These are phyloP conservation scores for Fusarium sp. DNA, from an alignment of 2,329 filamentous ascomycete species.

Conservation along the genomic window DNA sequence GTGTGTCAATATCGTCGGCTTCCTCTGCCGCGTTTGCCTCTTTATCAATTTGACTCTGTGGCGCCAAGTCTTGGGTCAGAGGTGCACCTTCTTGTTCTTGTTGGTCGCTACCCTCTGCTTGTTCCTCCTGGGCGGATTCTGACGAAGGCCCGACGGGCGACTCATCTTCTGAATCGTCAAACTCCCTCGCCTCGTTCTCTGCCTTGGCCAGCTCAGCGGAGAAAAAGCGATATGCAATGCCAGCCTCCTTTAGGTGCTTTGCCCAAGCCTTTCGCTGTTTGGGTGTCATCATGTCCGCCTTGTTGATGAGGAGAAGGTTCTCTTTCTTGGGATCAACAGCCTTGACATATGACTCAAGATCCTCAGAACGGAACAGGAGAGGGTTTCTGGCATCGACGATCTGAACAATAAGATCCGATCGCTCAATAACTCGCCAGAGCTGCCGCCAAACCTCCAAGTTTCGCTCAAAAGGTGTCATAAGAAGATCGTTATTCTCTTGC, in stretches of 20 bases:
- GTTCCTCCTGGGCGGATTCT: constrained; percentile 44
- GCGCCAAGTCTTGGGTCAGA: constrained; percentile 50
- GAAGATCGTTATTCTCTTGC: constrained; percentile 90
- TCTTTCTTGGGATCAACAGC: constrained; percentile 89
- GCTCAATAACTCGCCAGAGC: constrained; percentile 96
- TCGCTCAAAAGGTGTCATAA: constrained; percentile 98
- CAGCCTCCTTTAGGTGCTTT: constrained; percentile 81
- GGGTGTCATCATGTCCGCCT: constrained; percentile 97
- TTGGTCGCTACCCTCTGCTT: constrained; percentile 42
- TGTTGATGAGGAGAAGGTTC: constrained; percentile 95
- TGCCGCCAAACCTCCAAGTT: constrained; percentile 99
- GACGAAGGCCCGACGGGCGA: constrained; percentile 40
- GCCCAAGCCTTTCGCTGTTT: constrained; percentile 88
- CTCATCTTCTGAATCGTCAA: constrained; percentile 60
- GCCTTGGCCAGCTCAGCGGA: constrained; percentile 94
- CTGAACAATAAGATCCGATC: constrained; percentile 94
- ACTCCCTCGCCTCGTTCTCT: constrained; percentile 77
- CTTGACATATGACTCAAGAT: constrained; percentile 94
- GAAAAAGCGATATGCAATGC: constrained; percentile 95
- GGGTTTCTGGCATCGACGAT: constrained; percentile 98
- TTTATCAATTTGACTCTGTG: constrained; percentile 16
- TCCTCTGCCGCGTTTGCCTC: constrained; percentile 37
- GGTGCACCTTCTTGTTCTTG: constrained; percentile 42
- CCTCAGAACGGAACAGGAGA: constrained; percentile 91
- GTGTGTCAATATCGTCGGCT: constrained; percentile 68